A percentile compares a stretch with the other conserved stretches of the same genome.
These are phyloP conservation scores for Aciculosporium take DNA, from an alignment of 2,329 filamentous ascomycete species.

Conservation along the genomic window DNA sequence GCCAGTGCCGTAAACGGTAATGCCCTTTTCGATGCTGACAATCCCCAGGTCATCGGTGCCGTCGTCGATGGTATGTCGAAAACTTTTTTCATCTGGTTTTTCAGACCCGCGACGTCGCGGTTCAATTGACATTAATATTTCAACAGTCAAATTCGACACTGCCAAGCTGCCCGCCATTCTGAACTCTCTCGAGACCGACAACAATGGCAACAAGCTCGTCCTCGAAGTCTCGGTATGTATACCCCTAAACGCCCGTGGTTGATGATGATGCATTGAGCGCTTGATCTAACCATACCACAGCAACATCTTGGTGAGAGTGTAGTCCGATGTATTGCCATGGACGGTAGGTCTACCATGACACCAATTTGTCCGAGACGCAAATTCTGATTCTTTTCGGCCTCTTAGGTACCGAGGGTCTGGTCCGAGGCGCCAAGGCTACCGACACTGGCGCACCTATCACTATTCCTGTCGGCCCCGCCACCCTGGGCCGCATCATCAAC, in stretches of 20 bases:
- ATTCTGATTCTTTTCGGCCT: slow-evolving; percentile 2
- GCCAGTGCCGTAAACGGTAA: background rate
- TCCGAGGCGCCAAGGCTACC: slow-evolving; percentile 69
- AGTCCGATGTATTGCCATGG: slow-evolving; percentile 99
- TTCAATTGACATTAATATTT: slow-evolving; percentile 12
- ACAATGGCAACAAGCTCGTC: slow-evolving; percentile 86
- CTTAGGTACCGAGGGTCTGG: slow-evolving; percentile 95
- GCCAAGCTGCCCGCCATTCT: slow-evolving; percentile 93
- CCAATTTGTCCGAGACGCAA: background rate
- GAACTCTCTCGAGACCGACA: slow-evolving; percentile 85
- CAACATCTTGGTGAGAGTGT: slow-evolving; percentile 99
- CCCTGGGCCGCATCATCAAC: slow-evolving; percentile 98
- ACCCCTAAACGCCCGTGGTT: background rate
- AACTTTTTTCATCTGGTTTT: background rate
- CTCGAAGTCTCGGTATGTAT: slow-evolving; percentile 82
- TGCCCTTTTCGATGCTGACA: slow-evolving; percentile 17
- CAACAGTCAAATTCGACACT: slow-evolving; percentile 85
- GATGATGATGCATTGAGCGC: slow-evolving; percentile 1
- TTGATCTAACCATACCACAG: slow-evolving; percentile 36
- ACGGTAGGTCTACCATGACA: slow-evolving; percentile 52
- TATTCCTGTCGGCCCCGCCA: slow-evolving; percentile 86
- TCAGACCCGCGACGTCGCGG: background rate
- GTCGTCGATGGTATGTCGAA: slow-evolving; percentile 81
- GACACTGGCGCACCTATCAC: slow-evolving; percentile 94
- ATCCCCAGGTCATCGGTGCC: slow-evolving; percentile 86